Evolutionary conservation across 768 basidiomycete species (phyloP).

Genomic region (Dentipellis sp.): DNA sequence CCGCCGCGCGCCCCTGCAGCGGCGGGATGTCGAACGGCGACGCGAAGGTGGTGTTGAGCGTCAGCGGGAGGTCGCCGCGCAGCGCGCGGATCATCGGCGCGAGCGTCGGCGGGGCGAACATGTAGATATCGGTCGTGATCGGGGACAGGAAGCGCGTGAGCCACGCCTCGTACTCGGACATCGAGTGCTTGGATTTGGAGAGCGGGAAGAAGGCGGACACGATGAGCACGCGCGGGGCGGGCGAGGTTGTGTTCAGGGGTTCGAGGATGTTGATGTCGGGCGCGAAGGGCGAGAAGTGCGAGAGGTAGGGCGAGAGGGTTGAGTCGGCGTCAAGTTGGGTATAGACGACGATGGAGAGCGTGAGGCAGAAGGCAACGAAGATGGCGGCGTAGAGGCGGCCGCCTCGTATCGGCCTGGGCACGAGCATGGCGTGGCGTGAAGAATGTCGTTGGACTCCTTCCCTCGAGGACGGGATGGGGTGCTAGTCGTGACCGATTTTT

Average conservation of each 20-base stretch:
- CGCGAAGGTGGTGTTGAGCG: conserved; percentile 34
- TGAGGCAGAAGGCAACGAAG: conserved; percentile 5
- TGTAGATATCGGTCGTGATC: conserved; percentile 23
- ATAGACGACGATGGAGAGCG: background rate
- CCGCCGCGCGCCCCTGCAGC: conserved; percentile 21
- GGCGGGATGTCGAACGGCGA: conserved; percentile 42
- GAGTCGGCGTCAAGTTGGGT: background rate
- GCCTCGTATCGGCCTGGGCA: background rate
- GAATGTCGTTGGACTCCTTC: too few relatives aligned
- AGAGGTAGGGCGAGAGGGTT: background rate
- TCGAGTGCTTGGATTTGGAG: background rate
- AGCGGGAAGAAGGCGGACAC: background rate
- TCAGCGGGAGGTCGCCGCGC: conserved; percentile 27
- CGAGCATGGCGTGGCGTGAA: background rate
- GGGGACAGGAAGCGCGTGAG: background rate
- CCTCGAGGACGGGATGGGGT: too few relatives aligned
- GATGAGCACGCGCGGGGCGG: background rate
- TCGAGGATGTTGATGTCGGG: background rate
- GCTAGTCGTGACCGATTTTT: too few relatives aligned
- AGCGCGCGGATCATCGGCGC: conserved; percentile 23
- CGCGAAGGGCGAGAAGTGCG: background rate
- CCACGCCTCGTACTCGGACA: background rate
- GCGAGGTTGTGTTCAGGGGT: background rate
- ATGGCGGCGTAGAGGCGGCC: conserved; percentile 1
- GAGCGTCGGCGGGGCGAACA: conserved; percentile 38